phyloP scores from a whole-genome alignment of 148 eudicot species.

The Cornus florida region DNA sequence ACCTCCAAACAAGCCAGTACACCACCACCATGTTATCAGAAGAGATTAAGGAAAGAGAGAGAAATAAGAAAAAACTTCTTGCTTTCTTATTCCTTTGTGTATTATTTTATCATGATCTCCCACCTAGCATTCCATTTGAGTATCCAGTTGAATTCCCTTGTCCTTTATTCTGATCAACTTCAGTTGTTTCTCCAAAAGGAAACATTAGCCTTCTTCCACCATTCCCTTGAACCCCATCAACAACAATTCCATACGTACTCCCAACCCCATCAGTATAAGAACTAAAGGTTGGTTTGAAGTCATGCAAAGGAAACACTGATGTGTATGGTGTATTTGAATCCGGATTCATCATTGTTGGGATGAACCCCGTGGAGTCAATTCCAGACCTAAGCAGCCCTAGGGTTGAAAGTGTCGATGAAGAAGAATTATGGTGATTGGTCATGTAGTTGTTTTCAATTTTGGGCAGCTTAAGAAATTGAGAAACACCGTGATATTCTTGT shows the following conservation, averaged over 20 bases:
- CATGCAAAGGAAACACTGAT: slow-evolving; percentile 59
- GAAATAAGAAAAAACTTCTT: not conserved
- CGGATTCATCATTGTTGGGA: slow-evolving; percentile 25
- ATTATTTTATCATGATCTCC: slow-evolving; percentile 22
- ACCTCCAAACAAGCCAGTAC: not conserved
- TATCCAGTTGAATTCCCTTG: slow-evolving; percentile 24
- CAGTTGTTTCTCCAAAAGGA: slow-evolving; percentile 53
- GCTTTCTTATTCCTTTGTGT: not conserved
- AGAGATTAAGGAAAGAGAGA: not conserved
- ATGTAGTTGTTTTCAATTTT: too few relatives aligned
- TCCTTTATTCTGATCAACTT: slow-evolving; percentile 32
- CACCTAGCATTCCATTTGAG: slow-evolving; percentile 37
- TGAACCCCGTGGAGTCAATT: slow-evolving; percentile 45
- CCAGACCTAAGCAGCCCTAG: slow-evolving; percentile 57
- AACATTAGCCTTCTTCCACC: slow-evolving; percentile 43
- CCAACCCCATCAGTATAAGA: slow-evolving; percentile 26
- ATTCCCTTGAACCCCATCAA: slow-evolving; percentile 20
- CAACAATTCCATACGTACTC: slow-evolving; percentile 4
- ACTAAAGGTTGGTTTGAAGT: slow-evolving; percentile 53
- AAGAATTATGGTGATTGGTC: not conserved
- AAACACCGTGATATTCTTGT: too few relatives aligned
- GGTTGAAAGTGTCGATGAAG: slow-evolving; percentile 34
- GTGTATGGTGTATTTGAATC: slow-evolving; percentile 36
- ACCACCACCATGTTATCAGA: not conserved
- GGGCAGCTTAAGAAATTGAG: too few relatives aligned